phyloP scores from a whole-genome alignment of 768 basidiomycete genomes.

The Russula olivacea region DNA sequence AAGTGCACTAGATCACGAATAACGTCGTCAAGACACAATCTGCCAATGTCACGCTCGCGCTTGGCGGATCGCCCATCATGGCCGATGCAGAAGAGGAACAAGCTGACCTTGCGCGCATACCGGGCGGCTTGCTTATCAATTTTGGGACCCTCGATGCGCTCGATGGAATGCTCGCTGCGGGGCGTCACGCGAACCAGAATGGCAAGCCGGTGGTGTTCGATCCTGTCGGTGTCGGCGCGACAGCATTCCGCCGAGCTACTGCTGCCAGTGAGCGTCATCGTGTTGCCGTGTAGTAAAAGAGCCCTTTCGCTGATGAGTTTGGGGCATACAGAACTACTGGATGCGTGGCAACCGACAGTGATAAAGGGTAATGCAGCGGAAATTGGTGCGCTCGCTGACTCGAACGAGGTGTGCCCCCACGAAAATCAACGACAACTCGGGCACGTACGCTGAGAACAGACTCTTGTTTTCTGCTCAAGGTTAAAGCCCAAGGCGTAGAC shows the following conservation, averaged over 20 bases:
- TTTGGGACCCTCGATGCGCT: constrained; percentile 74
- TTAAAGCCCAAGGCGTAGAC: constrained; percentile 74
- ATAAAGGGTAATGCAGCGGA: constrained; percentile 95
- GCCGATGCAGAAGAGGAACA: constrained; percentile 79
- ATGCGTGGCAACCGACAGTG: constrained; percentile 78
- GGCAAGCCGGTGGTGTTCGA: constrained; percentile 81
- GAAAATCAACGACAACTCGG: background rate
- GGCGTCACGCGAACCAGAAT: constrained; percentile 57
- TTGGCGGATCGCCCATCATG: constrained; percentile 94
- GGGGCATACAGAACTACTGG: constrained; percentile 49
- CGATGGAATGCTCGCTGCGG: constrained; percentile 72
- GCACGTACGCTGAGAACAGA: background rate
- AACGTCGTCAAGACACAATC: constrained; percentile 84
- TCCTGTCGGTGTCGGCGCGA: constrained; percentile 89
- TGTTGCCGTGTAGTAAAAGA: background rate
- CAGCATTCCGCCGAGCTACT: constrained; percentile 55
- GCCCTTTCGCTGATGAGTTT: background rate
- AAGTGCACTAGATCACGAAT: constrained; percentile 67
- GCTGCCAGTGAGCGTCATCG: constrained; percentile 43
- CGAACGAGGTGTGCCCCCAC: constrained; percentile 52
- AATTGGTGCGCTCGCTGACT: constrained; percentile 72
- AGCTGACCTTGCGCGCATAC: constrained; percentile 62
- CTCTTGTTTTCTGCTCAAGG: constrained; percentile 41
- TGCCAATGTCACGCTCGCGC: constrained; percentile 81
- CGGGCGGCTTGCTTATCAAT: constrained; percentile 73